A percentile compares a stretch with the other conserved stretches of the same genome.
Conservation (phyloP, 768 basidiomycete genomes). For the Russula vinacea region DNA sequence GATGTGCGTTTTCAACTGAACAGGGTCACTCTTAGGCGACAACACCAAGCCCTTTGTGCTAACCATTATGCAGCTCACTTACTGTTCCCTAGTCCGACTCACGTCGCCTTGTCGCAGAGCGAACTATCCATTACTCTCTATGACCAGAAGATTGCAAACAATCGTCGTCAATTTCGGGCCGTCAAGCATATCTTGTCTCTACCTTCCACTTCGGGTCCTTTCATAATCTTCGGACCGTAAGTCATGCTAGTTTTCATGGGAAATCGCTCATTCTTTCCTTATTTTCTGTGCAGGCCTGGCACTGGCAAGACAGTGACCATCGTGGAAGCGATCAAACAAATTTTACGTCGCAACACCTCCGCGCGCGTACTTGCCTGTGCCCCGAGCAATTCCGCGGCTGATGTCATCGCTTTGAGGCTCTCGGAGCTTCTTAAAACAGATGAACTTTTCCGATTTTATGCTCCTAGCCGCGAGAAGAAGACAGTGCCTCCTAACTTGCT, state of each 20-base stretch:
- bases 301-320: conserved; percentile 68
- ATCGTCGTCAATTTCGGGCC: conserved; percentile 10
- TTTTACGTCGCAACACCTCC: conserved; percentile 43
- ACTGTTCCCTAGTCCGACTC: conserved; percentile 4
- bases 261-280: background rate
- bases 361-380: conserved; percentile 60
- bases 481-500: conserved; percentile 45
- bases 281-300: conserved; percentile 45
- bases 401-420: conserved; percentile 36
- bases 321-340: conserved; percentile 59
- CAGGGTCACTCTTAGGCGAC: conserved; percentile 50
- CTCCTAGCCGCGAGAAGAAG: conserved; percentile 45
- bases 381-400: conserved; percentile 66
- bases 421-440: conserved; percentile 41
- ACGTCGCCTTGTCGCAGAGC: background rate
- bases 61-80: background rate
- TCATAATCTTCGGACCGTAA: conserved; percentile 63
- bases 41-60: conserved; percentile 38
- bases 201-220: conserved; percentile 41
- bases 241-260: conserved; percentile 32
- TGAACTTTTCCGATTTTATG: conserved; percentile 56
- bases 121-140: background rate
- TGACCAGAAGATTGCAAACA: conserved; percentile 13
- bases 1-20: conserved; percentile 48
- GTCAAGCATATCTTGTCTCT: conserved; percentile 2